Base-by-base conservation (phyloP, 2,329 filamentous ascomycete species). In the Pseudocercospora vitis region DNA sequence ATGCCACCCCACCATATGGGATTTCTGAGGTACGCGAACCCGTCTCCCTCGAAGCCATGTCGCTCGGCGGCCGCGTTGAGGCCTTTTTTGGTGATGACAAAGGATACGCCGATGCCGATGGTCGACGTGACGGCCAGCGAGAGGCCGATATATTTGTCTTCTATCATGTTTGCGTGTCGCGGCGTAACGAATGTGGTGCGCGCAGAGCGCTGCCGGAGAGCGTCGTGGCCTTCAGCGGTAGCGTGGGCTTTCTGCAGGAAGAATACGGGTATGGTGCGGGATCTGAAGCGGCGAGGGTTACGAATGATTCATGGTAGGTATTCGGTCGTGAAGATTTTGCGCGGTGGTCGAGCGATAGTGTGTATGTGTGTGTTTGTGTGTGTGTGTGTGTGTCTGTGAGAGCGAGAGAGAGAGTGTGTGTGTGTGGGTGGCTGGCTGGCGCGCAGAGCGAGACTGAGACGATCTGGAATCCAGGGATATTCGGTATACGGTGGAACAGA, bases 1-100 rank as follows among this genome's bases (percentile, higher is more conserved):
- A 97, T 96, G 62, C 94, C 94, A 54, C 83, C 89, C 94, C 94
- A 99, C 94, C 94, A 99, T 65, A 92, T 80, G n/a, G 92, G 91
- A 71, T 89, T 97, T 71, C 86, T 89, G 53, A 99, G 74, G 73
- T 99, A 99, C 69, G 90, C 86, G 72, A 89, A 99, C 53, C 94
- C 94, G 66, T 97, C 94, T 64, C 95, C 94, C 71, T 96, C 91
- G 70, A 97, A 99, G 44, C 94, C 95, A 76, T 96, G 91, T 65
- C 85, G 83, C 74, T 95, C 87, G 69, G 89, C 89, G 60, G 91
- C 89, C 73, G 96, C 88, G 72, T 91, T 90, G 64, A 99, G 81
- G 62, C 92, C 92, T 82, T 96, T 97, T 77, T 99, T 99, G 44
- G 95, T 99, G 68, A 99, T 96, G 64, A 99, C 92, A 73, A 99